These are phyloP conservation scores for Penicillium parvum DNA, from an alignment of 495 filamentous ascomycete species.

Conservation along the genomic window DNA sequence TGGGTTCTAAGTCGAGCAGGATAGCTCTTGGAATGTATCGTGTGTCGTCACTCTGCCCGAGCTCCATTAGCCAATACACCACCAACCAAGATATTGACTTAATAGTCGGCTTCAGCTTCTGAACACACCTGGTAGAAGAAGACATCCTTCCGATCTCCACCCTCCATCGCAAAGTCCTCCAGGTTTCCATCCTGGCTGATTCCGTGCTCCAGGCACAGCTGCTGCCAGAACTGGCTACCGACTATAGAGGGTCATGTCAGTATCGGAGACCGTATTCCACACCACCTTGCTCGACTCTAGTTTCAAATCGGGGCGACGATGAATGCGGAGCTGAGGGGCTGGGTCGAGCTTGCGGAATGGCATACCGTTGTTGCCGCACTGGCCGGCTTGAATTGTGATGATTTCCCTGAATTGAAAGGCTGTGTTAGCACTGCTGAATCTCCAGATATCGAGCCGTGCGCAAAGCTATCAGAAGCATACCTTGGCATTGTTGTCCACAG, in stretches of 20 bases:
- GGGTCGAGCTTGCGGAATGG: constrained; percentile 10
- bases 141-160: constrained; percentile 95
- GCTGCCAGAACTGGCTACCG: constrained; percentile 94
- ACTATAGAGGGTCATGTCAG: constrained; percentile 48
- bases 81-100: background rate
- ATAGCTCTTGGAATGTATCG: constrained; percentile 97
- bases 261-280: background rate
- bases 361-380: constrained; percentile 98
- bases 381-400: constrained; percentile 97
- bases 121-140: constrained; percentile 86
- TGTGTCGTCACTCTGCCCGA: constrained; percentile 76
- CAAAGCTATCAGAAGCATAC: constrained; percentile 18
- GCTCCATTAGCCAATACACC: constrained; percentile 4
- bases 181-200: constrained; percentile 96
- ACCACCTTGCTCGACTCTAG: background rate
- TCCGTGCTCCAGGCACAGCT: constrained; percentile 94
- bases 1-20: constrained; percentile 88
- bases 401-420: constrained; percentile 69
- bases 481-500: constrained; percentile 39
- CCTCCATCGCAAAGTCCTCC: constrained; percentile 92
- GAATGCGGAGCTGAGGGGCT: constrained; percentile 7
- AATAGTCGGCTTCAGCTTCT: background rate
- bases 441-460: background rate
- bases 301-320: background rate
- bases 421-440: background rate